Percentiles rank a stretch among this genome's conserved stretches.
Conservation (phyloP, 139 green algal species). For the Monoraphidium neglectum region DNA sequence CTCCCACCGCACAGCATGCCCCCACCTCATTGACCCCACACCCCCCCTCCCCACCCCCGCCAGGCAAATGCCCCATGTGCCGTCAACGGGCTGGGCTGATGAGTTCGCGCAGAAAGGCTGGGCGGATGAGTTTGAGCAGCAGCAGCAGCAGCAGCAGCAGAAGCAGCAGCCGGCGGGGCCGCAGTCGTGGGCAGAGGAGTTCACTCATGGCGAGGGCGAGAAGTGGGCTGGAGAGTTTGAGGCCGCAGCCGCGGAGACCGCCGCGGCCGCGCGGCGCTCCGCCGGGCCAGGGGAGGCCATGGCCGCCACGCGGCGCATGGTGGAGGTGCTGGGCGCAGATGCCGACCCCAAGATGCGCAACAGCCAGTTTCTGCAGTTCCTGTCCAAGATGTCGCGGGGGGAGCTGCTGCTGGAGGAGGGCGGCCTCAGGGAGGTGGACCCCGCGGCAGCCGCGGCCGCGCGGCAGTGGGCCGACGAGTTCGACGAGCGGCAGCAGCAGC, state of each 20-base stretch:
- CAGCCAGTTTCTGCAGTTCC: conserved; percentile 94
- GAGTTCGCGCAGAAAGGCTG: conserved; percentile 47
- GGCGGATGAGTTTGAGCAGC: conserved; percentile 48
- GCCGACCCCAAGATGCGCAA: conserved; percentile 86
- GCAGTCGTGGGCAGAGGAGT: conserved; percentile 28
- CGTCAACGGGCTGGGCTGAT: conserved; percentile 50
- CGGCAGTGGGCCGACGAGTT: conserved; percentile 47
- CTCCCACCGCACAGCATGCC: too few species aligned
- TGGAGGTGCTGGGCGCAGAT: conserved; percentile 34
- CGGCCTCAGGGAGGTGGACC: conserved; percentile 44
- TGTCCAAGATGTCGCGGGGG: conserved; percentile 93
- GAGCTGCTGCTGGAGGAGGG: conserved; percentile 86
- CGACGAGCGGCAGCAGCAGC: conserved; percentile 9
- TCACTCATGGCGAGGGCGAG: neutral
- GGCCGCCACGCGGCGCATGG: conserved; percentile 10
- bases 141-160: conserved; percentile 28
- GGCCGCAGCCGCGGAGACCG: neutral
- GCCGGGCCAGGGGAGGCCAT: conserved; percentile 10
- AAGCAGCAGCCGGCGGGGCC: conserved; percentile 2
- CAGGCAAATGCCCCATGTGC: neutral
- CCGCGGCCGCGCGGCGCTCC: neutral
- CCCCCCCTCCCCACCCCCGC: too few species aligned
- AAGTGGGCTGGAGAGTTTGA: conserved; percentile 25
- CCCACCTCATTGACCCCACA: too few species aligned
- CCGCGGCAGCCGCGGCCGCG: conserved; percentile 4